Base-by-base conservation (phyloP, 768 basidiomycete species). In the Psilocybe cubensis region DNA sequence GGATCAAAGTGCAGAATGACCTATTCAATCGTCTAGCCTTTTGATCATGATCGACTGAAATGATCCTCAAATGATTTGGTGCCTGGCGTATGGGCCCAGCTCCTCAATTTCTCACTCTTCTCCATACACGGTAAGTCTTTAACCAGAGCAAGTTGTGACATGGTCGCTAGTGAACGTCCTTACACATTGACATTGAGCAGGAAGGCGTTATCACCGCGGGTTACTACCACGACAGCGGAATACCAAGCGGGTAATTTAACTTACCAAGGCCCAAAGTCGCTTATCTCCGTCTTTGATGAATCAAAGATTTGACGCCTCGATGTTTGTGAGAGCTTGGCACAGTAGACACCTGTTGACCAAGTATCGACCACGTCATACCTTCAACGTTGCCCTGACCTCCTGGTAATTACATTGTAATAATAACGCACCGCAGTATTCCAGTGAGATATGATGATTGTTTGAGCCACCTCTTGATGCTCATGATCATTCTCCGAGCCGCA, bases 241-340 rank as follows among this genome's bases (percentile, higher is more conserved):
- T 38, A 38, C 35, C 35, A 38, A 38, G 9, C 31, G 35, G n/a
- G 35, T 17, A 38, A 38, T 11, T 11, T 11, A 38, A 38, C 35
- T 7, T n/a, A 38, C 14, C 35, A 38, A 25, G 24, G 44, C 44
- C 23, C 27, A 46, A 12, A 25, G 4, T 46, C 24, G 23, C 44
- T 46, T 46, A 46, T 46, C 44, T 46, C 44, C 44, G 44, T 46
- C 9, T 24, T 46, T 46, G 44, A 46, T 46, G 24, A 46, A 17
- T 38, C 35, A 46, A 25, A 8, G 44, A 27, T 46, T 24, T 17
- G 44, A 24, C 25, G 25, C 25, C 23, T 46, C 3, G 44, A 46
- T 46, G 44, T 24, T 25, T 46, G 23, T 46, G 14, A 46, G 44
- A 25, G 24, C 44, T 46, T 46, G 23, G 44, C 14, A 46, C 11